phyloP scores from a whole-genome alignment of 257 asterid genomes.

The Pogostemon cablin region DNA sequence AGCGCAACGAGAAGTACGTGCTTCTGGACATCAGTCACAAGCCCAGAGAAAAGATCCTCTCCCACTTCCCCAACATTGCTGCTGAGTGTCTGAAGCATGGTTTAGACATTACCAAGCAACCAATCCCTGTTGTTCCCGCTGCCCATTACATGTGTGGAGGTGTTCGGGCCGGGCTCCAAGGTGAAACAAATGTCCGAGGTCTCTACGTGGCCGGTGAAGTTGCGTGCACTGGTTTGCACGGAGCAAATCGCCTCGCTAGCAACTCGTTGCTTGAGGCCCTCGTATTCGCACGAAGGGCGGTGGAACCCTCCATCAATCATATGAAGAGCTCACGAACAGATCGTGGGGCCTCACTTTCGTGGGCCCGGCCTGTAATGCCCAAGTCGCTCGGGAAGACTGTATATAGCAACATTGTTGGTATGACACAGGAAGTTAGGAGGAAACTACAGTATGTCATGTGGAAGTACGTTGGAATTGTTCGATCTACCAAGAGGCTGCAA shows the following conservation, averaged over 20 bases:
- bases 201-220: constrained; percentile 97
- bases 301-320: constrained; percentile 78
- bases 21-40: constrained; percentile 92
- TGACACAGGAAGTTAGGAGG: constrained; percentile 74
- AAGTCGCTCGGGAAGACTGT: constrained; percentile 48
- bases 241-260: constrained; percentile 95
- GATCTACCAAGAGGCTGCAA: constrained; percentile 76
- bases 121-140: constrained; percentile 95
- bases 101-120: constrained; percentile 81
- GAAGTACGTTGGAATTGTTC: constrained; percentile 86
- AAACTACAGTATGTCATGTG: constrained; percentile 82
- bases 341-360: constrained; percentile 44
- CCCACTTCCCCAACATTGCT: constrained; percentile 95
- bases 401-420: constrained; percentile 38
- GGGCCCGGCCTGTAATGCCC: constrained; percentile 74
- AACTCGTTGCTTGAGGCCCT: constrained; percentile 93
- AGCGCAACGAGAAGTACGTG: constrained; percentile 75
- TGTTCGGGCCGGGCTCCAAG: constrained; percentile 93
- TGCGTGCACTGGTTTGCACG: constrained; percentile 95
- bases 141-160: constrained; percentile 99
- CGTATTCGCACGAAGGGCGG: constrained; percentile 93
- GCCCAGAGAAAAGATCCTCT: constrained; percentile 64
- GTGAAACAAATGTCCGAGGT: constrained; percentile 85
- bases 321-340: constrained; percentile 44
- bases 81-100: constrained; percentile 88